phyloP scores from a whole-genome alignment of 176 grass and related monocot species.

The Bromus sterilis region DNA sequence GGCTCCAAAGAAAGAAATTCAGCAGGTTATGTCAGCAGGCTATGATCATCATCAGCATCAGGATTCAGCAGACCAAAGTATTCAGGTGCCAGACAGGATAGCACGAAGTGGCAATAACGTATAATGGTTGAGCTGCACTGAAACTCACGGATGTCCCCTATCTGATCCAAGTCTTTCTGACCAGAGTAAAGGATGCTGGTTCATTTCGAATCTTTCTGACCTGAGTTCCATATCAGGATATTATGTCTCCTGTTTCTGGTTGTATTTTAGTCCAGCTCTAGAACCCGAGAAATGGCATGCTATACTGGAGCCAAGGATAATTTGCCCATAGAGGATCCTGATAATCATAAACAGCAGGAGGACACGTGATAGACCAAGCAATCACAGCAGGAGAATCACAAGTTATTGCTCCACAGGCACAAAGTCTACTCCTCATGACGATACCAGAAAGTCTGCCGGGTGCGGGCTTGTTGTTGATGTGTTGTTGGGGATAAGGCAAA shows the following conservation, averaged over 20 bases:
- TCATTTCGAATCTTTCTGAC: not conserved
- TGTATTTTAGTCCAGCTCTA: not conserved
- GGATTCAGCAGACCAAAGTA: too few species aligned
- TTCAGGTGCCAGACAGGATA: too few species aligned
- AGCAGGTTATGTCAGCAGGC: not conserved
- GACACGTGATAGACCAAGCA: too few species aligned
- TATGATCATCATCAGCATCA: too few species aligned
- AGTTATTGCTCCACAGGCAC: not conserved
- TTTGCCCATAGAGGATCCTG: too few species aligned
- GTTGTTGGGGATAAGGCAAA: not conserved
- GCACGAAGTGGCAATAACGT: not conserved
- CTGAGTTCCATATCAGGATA: not conserved
- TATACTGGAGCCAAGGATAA: too few species aligned
- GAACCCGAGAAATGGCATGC: not conserved
- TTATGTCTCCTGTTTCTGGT: not conserved
- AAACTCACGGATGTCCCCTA: not conserved
- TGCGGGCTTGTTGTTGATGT: not conserved
- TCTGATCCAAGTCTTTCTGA: not conserved
- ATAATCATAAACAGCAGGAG: too few species aligned
- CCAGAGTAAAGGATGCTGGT: not conserved
- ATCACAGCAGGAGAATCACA: too few species aligned
- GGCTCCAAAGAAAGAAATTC: not conserved
- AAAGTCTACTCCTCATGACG: too few species aligned
- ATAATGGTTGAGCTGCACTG: not conserved
- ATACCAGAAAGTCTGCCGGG: not conserved